These are phyloP conservation scores for Metschnikowia baotianmanensis DNA, from an alignment of 805 yeast species.

Conservation along the genomic window DNA sequence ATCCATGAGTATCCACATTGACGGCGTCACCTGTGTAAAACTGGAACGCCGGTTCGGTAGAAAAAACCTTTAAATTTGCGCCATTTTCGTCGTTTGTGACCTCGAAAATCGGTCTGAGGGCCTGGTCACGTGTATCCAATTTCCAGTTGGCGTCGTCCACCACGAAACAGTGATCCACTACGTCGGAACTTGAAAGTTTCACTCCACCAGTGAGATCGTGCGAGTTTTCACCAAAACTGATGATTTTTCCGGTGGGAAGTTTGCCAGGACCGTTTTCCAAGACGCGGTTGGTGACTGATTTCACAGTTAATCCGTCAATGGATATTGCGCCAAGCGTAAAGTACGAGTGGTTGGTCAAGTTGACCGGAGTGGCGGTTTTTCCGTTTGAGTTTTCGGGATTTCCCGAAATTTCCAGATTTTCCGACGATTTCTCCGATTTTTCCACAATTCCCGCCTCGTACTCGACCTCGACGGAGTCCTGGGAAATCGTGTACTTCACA, in stretches of 20 bases:
- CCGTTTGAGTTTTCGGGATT: too few species aligned
- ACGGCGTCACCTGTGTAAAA: slow-evolving; percentile 60
- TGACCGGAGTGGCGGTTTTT: slow-evolving; percentile 50
- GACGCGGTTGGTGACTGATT: slow-evolving; percentile 36
- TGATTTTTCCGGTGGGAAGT: slow-evolving; percentile 46
- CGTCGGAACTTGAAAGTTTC: slow-evolving; percentile 1
- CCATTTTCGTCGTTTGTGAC: slow-evolving; percentile 46
- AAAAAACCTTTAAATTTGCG: slow-evolving; percentile 39
- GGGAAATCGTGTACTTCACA: slow-evolving; percentile 45
- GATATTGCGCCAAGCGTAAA: slow-evolving; percentile 45
- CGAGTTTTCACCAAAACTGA: slow-evolving; percentile 21
- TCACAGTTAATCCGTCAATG: slow-evolving; percentile 32
- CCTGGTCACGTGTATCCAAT: slow-evolving; percentile 47
- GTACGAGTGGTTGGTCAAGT: slow-evolving; percentile 62
- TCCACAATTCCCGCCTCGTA: slow-evolving; percentile 38
- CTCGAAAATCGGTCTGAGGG: slow-evolving; percentile 37
- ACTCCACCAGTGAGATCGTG: slow-evolving; percentile 20
- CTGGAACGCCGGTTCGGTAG: slow-evolving; percentile 69
- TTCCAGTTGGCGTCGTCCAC: slow-evolving; percentile 31
- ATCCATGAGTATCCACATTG: slow-evolving; percentile 28
- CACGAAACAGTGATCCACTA: slow-evolving; percentile 48
- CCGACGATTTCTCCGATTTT: slow-evolving; percentile 28
- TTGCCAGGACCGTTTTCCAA: slow-evolving; percentile 41
- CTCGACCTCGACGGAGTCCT: slow-evolving; percentile 44
- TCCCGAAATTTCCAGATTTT: too few species aligned